Evolutionary conservation across 2,329 filamentous ascomycete species (phyloP), one percentile per base, ranked within the genome.

Genomic region (Scedosporium dehoogii): DNA sequence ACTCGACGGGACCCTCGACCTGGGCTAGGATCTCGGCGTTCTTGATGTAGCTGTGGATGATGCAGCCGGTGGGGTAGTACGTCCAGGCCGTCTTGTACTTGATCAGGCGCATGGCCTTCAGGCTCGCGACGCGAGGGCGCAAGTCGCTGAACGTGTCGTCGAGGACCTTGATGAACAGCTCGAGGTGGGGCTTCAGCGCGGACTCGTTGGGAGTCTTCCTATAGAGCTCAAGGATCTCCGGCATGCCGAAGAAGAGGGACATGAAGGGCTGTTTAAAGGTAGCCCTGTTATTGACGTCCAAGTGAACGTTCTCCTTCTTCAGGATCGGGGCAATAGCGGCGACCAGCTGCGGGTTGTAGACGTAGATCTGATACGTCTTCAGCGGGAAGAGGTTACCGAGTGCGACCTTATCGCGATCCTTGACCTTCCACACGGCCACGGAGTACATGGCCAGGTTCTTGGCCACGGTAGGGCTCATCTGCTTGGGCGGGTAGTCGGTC

Each of bases 381-480:
- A 79, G 69, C 10, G 72, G 69, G 41, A 69, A 73, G n/a, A 69
- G 68, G 25, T 76, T 76, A 0, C 65, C 70, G 44, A 79, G 70
- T 62, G 73, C 70, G 3, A 73, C 71, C 70, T 79, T 78, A 9
- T 68, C 67, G 27, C 63, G 63, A 66, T 80, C 76, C 66, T 77
- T 78, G 70, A 76, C 66, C 71, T 78, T 79, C 75, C 72, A 80
- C 21, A 79, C 69, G 64, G 74, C 76, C 70, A 81, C 76, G 63
- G 78, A 76, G 14, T 75, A 72, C 3, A 73, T 71, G 58, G 75
- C 73, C 53, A 78, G 71, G 6, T 68, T 72, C 48, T 70, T 70
- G 57, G 70, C 68, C 3, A 68, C 70, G 25, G 70, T 69, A 62
- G 76, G 77, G 68, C 73, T 76, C 61, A 76, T 67, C 68, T 77